Evolutionary conservation across 1,284 basidiomycete genomes (phyloP).

Genomic region (Malassezia furfur): DNA sequence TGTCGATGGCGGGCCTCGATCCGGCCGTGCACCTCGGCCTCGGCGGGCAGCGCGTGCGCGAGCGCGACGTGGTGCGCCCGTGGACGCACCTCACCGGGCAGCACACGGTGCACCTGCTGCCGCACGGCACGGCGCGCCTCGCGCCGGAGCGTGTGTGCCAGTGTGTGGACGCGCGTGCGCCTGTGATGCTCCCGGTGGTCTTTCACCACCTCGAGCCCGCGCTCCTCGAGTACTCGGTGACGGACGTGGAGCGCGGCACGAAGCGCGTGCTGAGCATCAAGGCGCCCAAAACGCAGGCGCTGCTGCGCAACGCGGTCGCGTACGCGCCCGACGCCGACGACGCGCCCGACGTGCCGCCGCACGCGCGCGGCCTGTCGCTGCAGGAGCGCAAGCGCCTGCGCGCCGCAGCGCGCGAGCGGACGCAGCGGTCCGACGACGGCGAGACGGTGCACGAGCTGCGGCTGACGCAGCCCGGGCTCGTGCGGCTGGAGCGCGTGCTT

Average conservation of each 20-base stretch:
- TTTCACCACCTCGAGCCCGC: constrained; percentile 82
- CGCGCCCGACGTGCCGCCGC: constrained; percentile 14
- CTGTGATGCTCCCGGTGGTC: constrained; percentile 63
- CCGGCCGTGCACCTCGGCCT: constrained; percentile 29
- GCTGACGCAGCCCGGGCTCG: constrained; percentile 26
- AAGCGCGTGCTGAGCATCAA: constrained; percentile 58
- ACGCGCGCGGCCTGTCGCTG: constrained; percentile 3
- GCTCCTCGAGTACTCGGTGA: constrained; percentile 65
- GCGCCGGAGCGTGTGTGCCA: constrained; percentile 57
- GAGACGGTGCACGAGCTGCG: constrained; percentile 34
- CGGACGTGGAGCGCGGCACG: constrained; percentile 57
- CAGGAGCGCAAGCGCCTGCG: constrained; percentile 13
- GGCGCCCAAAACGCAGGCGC: constrained; percentile 2
- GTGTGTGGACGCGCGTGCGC: constrained; percentile 58
- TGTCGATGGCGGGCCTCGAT: constrained; percentile 51
- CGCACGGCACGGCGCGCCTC: constrained; percentile 65
- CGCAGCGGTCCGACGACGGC: background rate
- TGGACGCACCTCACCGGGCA: constrained; percentile 65
- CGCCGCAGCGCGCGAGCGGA: constrained; percentile 2
- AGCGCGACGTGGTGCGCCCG: constrained; percentile 47
- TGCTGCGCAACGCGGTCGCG: background rate
- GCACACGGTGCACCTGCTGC: constrained; percentile 79
- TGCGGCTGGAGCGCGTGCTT: constrained; percentile 38
- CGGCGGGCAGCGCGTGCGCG: constrained; percentile 47
- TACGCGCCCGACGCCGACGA: background rate